Evolutionary conservation across 2,329 filamentous ascomycete genomes (phyloP).

Genomic region (Aspergillus sp.): DNA sequence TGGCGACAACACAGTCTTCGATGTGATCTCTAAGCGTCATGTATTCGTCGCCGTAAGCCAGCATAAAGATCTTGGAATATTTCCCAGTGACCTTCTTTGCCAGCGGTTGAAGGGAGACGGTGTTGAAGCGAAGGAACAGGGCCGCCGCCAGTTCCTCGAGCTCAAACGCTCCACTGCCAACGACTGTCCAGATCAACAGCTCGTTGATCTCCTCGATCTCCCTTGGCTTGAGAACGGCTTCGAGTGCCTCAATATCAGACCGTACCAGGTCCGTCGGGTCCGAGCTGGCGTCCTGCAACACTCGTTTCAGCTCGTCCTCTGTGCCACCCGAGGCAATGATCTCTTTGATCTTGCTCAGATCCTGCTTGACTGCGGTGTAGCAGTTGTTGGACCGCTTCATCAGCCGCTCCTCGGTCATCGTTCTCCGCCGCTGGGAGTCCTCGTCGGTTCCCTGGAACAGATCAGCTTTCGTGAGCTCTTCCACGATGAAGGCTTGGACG

Average conservation of each 20-base stretch:
- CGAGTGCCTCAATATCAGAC: no score
- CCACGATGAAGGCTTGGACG: no score
- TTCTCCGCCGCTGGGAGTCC: no score
- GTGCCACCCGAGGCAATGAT: slow-evolving; percentile 6
- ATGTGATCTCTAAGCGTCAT: no score
- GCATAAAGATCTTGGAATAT: no score
- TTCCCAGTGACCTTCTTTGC: neutral
- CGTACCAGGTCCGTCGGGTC: no score
- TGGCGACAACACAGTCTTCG: no score
- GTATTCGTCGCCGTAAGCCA: no score
- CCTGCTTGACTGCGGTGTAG: slow-evolving; percentile 2
- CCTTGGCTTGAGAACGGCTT: neutral
- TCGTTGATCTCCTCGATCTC: slow-evolving; percentile 11
- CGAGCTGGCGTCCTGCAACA: no score
- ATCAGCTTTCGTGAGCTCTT: no score
- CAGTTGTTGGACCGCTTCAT: slow-evolving; percentile 5
- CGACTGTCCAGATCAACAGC: slow-evolving; percentile 5
- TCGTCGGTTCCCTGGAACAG: no score
- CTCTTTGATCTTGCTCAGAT: slow-evolving; percentile 7
- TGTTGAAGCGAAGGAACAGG: slow-evolving; percentile 6
- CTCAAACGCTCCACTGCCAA: neutral
- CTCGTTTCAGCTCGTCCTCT: neutral
- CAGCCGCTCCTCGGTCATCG: neutral
- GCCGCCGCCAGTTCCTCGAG: neutral
- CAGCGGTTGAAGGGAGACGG: slow-evolving; percentile 8